phyloP scores from a whole-genome alignment of 495 filamentous ascomycete species.

The Xylaria scruposa region DNA sequence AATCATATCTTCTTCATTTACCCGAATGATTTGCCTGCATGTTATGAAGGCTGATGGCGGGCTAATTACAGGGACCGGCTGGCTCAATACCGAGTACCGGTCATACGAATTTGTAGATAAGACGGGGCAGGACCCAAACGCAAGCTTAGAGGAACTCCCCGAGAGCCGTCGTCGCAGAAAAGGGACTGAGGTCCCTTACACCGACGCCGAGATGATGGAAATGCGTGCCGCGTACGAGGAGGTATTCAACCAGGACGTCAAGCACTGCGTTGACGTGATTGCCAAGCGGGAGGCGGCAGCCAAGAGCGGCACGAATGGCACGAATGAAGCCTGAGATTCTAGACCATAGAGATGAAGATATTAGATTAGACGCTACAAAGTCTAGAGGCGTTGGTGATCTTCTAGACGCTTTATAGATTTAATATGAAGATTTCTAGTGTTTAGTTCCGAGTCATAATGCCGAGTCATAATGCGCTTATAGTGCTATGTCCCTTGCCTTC shows the following conservation, averaged over 20 bases:
- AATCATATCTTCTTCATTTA: not conserved
- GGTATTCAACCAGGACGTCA: slow-evolving; percentile 39
- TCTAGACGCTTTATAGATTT: not conserved
- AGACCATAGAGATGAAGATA: not conserved
- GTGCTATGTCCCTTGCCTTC: too few relatives aligned
- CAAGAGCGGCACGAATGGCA: not conserved
- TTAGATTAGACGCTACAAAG: not conserved
- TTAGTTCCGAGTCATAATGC: too few relatives aligned
- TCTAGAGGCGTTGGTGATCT: not conserved
- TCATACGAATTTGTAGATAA: slow-evolving; percentile 71
- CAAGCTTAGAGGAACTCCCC: slow-evolving; percentile 64
- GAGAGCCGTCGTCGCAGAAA: slow-evolving; percentile 60
- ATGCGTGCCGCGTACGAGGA: slow-evolving; percentile 42
- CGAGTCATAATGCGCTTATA: too few relatives aligned
- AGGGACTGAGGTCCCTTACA: slow-evolving; percentile 54
- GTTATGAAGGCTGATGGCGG: not conserved
- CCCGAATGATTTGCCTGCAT: not conserved
- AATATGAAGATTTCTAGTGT: not conserved
- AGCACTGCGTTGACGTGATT: slow-evolving; percentile 12
- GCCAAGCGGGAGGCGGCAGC: not conserved
- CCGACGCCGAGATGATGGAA: slow-evolving; percentile 52
- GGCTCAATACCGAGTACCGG: slow-evolving; percentile 84
- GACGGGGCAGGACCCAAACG: slow-evolving; percentile 62
- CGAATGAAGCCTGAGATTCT: not conserved
- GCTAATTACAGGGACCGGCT: slow-evolving; percentile 69